A percentile compares a stretch with the other conserved stretches of the same genome.
These are phyloP conservation scores for Trichosporon coremiiforme DNA, from an alignment of 1,284 basidiomycete genomes.

Conservation along the genomic window DNA sequence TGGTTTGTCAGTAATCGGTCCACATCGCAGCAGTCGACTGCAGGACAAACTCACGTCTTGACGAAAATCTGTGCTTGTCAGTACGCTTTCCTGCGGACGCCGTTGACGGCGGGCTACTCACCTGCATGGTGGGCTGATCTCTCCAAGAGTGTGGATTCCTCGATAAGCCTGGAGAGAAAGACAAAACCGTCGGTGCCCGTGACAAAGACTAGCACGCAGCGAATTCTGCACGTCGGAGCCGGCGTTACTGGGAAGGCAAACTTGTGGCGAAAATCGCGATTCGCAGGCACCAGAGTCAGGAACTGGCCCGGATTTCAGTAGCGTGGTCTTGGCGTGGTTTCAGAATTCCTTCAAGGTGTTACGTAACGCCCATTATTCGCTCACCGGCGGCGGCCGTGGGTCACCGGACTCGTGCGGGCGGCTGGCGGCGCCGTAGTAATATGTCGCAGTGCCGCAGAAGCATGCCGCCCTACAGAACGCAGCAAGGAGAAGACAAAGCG, in stretches of 20 bases:
- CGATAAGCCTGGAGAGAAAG: constrained; percentile 17
- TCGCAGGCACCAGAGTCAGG: constrained; percentile 16
- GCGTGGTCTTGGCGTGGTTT: constrained; percentile 16
- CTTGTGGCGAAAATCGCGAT: constrained; percentile 12
- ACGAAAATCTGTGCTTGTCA: constrained; percentile 44
- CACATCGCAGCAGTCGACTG: constrained; percentile 7
- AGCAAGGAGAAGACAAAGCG: not conserved
- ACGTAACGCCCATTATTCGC: not conserved
- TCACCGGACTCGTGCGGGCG: not conserved
- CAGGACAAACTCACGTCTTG: constrained; percentile 33
- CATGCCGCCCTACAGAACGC: not conserved
- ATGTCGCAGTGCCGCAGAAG: not conserved
- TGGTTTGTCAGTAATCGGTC: constrained; percentile 43
- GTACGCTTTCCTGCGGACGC: not conserved
- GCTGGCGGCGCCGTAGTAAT: not conserved
- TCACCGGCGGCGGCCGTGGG: not conserved
- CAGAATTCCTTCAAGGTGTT: not conserved
- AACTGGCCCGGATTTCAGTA: not conserved
- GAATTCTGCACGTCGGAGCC: not conserved
- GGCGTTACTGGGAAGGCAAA: not conserved
- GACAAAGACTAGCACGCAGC: not conserved
- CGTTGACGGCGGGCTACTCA: not conserved
- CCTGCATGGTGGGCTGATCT: constrained; percentile 19
- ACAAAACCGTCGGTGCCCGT: not conserved
- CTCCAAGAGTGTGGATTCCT: constrained; percentile 19